Evolutionary conservation across 164 flowering plant genomes (phyloP).

Genomic region (Brasenia schreberi): DNA sequence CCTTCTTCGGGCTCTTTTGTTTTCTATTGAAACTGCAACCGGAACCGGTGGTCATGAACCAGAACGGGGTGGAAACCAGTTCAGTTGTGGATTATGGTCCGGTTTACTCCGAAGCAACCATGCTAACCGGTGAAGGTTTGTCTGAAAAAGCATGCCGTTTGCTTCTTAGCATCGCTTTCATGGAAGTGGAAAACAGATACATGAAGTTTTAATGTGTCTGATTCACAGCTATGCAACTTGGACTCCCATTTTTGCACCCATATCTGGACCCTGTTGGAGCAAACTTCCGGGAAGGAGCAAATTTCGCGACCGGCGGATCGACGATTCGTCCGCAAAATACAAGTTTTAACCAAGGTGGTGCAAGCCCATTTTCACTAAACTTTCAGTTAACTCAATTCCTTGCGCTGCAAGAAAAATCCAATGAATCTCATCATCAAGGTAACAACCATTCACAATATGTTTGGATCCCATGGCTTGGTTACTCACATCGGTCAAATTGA

Average conservation of each 20-base stretch:
- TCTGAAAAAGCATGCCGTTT: too few species aligned
- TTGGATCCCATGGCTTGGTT: too few species aligned
- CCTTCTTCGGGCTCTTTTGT: too few species aligned
- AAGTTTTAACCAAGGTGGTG: slow-evolving; percentile 20
- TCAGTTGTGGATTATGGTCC: too few species aligned
- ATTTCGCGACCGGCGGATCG: slow-evolving; percentile 49
- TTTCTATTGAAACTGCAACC: too few species aligned
- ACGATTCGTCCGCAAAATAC: slow-evolving; percentile 26
- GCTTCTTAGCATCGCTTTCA: too few species aligned
- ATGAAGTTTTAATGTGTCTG: background rate
- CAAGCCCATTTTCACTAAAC: slow-evolving; percentile 32
- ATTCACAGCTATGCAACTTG: slow-evolving; percentile 30
- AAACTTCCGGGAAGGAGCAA: slow-evolving; percentile 33
- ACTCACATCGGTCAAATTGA: too few species aligned
- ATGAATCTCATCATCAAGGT: slow-evolving; percentile 27
- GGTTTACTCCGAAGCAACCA: too few species aligned
- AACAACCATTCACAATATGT: background rate
- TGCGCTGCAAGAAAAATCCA: slow-evolving; percentile 28
- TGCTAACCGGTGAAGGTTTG: too few species aligned
- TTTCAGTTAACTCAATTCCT: slow-evolving; percentile 31
- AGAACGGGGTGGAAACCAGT: too few species aligned
- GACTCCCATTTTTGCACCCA: slow-evolving; percentile 31
- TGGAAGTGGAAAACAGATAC: background rate
- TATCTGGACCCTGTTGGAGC: slow-evolving; percentile 36
- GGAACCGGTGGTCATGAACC: too few species aligned